Evolutionary conservation across 352 stramenopile species (phyloP), one percentile per base, ranked within the genome.

Genomic region (Pythium vanterpoolii): DNA sequence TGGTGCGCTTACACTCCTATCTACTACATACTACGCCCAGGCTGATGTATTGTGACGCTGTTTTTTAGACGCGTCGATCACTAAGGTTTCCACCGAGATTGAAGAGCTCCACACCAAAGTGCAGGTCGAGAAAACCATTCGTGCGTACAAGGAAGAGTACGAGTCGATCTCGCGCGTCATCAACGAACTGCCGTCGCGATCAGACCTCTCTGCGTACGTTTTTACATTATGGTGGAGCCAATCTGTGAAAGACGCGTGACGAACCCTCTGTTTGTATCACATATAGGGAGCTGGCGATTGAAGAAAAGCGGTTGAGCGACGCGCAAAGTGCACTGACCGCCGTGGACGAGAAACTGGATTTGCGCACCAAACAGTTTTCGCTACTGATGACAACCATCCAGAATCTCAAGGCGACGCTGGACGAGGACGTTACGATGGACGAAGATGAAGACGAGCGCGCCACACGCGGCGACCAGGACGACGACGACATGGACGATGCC

Each of bases 141-240:
- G 84, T 8, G 77, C 76, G 28, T 94, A 94, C 66, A 96, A 96
- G 59, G 83, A 96, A 60, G 86, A 94, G 62, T 96, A 96, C 68
- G 86, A 96, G 62, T 89, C 81, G 18, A 85, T 91, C 49, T 84
- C 86, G 33, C 68, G 83, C 16, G 79, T 92, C 3, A 79, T 96
- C 62, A 96, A 96, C 60, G 72, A 90, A 56, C 61, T 93, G 38
- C 83, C 84, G 56, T 89, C 86, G 14, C 61, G 83, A 23, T 66
- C 70, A 39, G 73, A 88, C 0, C 84, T 86, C 28, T 70, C 71
- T n/a, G 69, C 64, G 65, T 84, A 71, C 62, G 76, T 80, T 19
- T 3, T 30, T 31, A 26, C n/a, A 11, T 27, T 50, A 3, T 19
- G 45, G 11, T 21, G n/a, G 14, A 45, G 34, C 21, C n/a, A n/a